Base-by-base conservation (phyloP, 2,329 filamentous ascomycete genomes). In the Bimuria novae-zelandiae region DNA sequence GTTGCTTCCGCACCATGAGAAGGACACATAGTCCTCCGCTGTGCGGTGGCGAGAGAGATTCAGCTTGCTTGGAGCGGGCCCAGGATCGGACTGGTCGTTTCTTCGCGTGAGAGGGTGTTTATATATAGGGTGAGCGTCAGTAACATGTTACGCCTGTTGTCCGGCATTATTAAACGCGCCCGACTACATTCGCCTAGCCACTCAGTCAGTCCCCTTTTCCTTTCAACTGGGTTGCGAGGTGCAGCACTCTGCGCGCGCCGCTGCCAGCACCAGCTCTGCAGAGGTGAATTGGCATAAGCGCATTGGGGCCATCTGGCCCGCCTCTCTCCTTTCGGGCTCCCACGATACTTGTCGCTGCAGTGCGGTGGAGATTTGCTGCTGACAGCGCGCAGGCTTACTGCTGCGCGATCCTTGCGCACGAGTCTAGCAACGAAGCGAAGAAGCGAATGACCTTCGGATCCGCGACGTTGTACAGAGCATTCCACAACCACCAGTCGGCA, bases 391-490 rank as follows among this genome's bases (percentile, higher is more conserved):
- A 55, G 37, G 49, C 70, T 72, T 70, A 71, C 69, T 46, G 43
- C 63, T 65, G 59, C 61, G 65, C 59, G 41, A 70, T 64, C 69
- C 68, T 69, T 68, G 70, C 64, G 29, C 63, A 59, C 62, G 49
- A 65, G 59, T 62, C 58, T 55, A 58, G 54, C 55, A 51, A 65
- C 65, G 41, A 44, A 44, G 41, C 41, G 41, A 44, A 67, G 43
- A 72, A 70, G 67, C 71, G 68, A 70, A 71, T 72, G 68, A 72
- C 67, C 69, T 67, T 60, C 54, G 54, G 54, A 57, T 56, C 59
- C 51, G 35, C 33, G 42, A 61, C 57, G 70, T 72, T 59, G 66
- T 68, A 73, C 70, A 71, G 55, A 56, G 30, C 43, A 25, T 47
- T 33, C 33, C 23, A 72, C 67, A 65, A 62, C 55, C 60, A 61